Percentiles rank a stretch among this genome's conserved stretches.
phyloP scores from a whole-genome alignment of 163 green algal species.

The Prototheca wickerhamii region DNA sequence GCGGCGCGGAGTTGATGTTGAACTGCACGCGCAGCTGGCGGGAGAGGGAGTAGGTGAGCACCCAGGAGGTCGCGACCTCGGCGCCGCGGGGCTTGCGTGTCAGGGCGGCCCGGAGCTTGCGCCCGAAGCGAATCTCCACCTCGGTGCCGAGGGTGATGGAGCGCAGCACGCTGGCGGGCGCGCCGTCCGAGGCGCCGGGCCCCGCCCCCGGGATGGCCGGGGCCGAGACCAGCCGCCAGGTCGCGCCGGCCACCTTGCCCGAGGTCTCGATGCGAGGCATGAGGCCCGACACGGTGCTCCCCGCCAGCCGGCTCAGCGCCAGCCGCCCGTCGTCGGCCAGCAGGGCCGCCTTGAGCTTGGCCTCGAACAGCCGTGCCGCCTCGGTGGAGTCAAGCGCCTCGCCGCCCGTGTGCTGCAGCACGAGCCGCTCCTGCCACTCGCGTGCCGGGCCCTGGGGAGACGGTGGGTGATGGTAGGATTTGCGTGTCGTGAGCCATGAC shows the following conservation, averaged over 20 bases:
- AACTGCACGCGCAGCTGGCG: slow-evolving; percentile 74
- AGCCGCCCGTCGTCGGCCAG: slow-evolving; percentile 87
- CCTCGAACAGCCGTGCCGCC: slow-evolving; percentile 82
- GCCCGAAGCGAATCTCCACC: slow-evolving; percentile 79
- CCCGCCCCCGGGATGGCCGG: slow-evolving; percentile 56
- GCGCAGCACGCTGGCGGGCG: slow-evolving; percentile 52
- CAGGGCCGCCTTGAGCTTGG: slow-evolving; percentile 76
- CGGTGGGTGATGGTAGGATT: too few species aligned
- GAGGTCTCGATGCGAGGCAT: slow-evolving; percentile 91
- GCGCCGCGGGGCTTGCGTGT: slow-evolving; percentile 65
- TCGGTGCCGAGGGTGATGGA: slow-evolving; percentile 80
- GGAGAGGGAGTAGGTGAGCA: slow-evolving; percentile 77
- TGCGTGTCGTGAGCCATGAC: too few species aligned
- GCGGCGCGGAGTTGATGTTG: slow-evolving; percentile 36
- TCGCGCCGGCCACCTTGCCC: slow-evolving; percentile 42
- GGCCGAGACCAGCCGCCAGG: slow-evolving; percentile 77
- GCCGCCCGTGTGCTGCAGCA: slow-evolving; percentile 36
- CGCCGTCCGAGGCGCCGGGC: slow-evolving; percentile 15
- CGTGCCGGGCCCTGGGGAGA: slow-evolving; percentile 56
- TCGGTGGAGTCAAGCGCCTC: slow-evolving; percentile 47
- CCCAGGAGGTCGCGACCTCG: slow-evolving; percentile 70
- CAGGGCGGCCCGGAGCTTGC: slow-evolving; percentile 64
- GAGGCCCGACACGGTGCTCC: slow-evolving; percentile 70
- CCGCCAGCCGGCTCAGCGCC: slow-evolving; percentile 75
- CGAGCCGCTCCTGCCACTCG: slow-evolving; percentile 72